phyloP scores from a whole-genome alignment of 148 eudicot species.

The Bassia scoparia region DNA sequence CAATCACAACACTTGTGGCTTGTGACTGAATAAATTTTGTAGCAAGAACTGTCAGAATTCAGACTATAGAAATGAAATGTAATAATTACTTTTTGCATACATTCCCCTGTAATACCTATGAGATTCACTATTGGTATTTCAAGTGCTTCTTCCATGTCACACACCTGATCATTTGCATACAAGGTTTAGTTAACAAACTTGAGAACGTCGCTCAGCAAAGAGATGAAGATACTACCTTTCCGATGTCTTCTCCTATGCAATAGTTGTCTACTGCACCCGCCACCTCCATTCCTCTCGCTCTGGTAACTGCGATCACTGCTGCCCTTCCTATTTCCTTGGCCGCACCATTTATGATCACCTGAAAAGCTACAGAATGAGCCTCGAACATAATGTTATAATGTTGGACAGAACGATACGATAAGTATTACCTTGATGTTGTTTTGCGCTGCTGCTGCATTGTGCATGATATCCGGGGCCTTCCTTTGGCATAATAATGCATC shows the following conservation, averaged over 20 bases:
- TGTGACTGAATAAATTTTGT: constrained; percentile 41
- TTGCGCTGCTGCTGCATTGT: constrained; percentile 62
- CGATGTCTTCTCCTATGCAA: constrained; percentile 78
- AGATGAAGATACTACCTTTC: constrained; percentile 35
- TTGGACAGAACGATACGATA: neutral
- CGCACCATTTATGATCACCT: constrained; percentile 87
- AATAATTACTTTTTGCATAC: neutral
- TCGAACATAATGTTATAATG: neutral
- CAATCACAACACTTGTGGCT: constrained; percentile 69
- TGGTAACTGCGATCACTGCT: constrained; percentile 72
- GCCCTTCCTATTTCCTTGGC: constrained; percentile 94
- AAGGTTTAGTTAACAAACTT: no score
- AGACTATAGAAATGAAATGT: neutral
- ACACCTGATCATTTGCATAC: no score
- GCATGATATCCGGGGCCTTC: constrained; percentile 41
- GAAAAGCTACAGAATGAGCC: neutral
- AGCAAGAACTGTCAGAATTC: constrained; percentile 2
- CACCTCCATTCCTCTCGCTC: constrained; percentile 93
- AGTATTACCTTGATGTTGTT: constrained; percentile 72
- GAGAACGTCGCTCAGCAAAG: no score
- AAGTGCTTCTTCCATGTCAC: constrained; percentile 86
- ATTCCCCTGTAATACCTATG: constrained; percentile 57
- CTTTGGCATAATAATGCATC: no score
- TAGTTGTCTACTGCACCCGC: constrained; percentile 82
- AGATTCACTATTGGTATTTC: constrained; percentile 86